Evolutionary conservation across 306 rosid species (phyloP).

Genomic region (Datisca glomerata): DNA sequence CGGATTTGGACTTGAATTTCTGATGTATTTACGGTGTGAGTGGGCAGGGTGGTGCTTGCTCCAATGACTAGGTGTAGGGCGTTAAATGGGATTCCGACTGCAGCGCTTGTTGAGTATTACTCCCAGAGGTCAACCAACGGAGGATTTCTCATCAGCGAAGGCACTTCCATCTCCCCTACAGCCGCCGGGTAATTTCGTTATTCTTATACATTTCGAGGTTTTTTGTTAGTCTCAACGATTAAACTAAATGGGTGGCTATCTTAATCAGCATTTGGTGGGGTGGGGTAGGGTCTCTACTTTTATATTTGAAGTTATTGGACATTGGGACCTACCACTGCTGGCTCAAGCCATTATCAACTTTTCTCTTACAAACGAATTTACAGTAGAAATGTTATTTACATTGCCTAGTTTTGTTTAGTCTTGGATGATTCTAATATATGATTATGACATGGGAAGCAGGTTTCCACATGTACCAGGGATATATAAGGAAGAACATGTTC

Average conservation of each 20-base stretch:
- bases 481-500: constrained; percentile 43
- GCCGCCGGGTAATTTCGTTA: constrained; percentile 38
- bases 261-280: too few species aligned
- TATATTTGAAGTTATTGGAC: too few species aligned
- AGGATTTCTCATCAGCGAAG: constrained; percentile 43
- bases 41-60: constrained; percentile 46
- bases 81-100: constrained; percentile 26
- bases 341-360: too few species aligned
- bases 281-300: too few species aligned
- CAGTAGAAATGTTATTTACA: too few species aligned
- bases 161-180: constrained; percentile 30
- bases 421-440: too few species aligned
- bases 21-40: background rate
- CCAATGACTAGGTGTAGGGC: constrained; percentile 54
- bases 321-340: too few species aligned
- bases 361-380: too few species aligned
- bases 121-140: constrained; percentile 35
- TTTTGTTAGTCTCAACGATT: too few species aligned
- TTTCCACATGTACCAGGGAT: constrained; percentile 50
- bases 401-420: too few species aligned
- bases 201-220: background rate
- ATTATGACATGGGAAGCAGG: too few species aligned
- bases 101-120: constrained; percentile 33
- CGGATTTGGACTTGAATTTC: background rate
- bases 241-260: too few species aligned